Percentiles rank a stretch among this genome's conserved stretches.
These are phyloP conservation scores for Tylopilus balloui DNA, from an alignment of 768 basidiomycete genomes.

Conservation along the genomic window DNA sequence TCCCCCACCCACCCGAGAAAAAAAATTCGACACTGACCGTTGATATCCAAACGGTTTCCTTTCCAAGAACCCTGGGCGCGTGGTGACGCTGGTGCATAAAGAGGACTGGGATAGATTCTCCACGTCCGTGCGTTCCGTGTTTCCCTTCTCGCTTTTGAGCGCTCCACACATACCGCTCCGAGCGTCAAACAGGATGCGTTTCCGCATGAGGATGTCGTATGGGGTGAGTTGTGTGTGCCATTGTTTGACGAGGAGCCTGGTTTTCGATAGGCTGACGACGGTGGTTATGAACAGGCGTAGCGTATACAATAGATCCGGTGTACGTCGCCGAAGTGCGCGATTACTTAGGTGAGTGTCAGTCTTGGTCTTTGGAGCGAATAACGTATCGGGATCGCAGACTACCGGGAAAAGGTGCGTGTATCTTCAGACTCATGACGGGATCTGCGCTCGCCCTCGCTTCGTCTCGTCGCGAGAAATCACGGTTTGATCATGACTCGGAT, in stretches of 20 bases:
- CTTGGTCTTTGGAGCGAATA: neutral
- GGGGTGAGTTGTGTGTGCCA: conserved; percentile 50
- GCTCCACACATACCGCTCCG: neutral
- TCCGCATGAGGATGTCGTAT: conserved; percentile 37
- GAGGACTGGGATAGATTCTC: conserved; percentile 83
- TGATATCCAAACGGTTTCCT: too few relatives aligned
- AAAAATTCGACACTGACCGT: neutral
- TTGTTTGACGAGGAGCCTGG: neutral
- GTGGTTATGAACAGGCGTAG: conserved; percentile 51
- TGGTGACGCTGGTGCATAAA: conserved; percentile 85
- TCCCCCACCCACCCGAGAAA: too few relatives aligned
- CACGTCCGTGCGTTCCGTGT: conserved; percentile 44
- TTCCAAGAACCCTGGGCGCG: conserved; percentile 79
- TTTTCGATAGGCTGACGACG: neutral
- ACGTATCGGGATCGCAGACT: conserved; percentile 44
- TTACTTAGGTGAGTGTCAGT: conserved; percentile 61
- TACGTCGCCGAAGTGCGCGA: conserved; percentile 74
- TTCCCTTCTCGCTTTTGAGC: neutral
- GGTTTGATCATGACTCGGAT: too few relatives aligned
- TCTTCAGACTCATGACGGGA: too few relatives aligned
- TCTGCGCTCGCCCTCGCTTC: too few relatives aligned
- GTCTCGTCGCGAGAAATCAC: neutral
- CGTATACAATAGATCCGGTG: conserved; percentile 80
- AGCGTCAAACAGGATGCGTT: conserved; percentile 25
- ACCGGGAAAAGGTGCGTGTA: conserved; percentile 70